Conservation (phyloP, 73 alveolate species). For the Tetrahymena malaccensis region DNA sequence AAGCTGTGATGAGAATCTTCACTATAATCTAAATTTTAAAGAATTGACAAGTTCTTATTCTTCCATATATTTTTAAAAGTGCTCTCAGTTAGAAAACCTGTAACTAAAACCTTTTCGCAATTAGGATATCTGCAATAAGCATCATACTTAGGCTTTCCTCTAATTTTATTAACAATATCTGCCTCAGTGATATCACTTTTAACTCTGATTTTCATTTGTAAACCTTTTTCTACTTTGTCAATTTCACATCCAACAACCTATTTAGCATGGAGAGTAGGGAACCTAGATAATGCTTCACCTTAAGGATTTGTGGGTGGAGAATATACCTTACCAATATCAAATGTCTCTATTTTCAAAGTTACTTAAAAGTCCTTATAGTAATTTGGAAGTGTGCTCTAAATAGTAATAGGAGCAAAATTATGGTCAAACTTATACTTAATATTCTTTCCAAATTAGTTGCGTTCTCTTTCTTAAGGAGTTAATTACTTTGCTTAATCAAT, state of each 20-base stretch:
- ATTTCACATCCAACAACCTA: background rate
- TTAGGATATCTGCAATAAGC: background rate
- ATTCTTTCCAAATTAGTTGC: conserved; percentile 4
- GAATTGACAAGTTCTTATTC: background rate
- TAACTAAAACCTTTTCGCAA: background rate
- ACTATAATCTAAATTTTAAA: background rate
- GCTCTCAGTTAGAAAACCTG: background rate
- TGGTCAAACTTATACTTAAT: background rate
- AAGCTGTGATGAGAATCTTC: background rate
- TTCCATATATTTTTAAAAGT: background rate
- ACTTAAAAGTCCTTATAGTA: conserved; percentile 2
- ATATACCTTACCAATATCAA: background rate
- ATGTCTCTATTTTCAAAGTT: background rate
- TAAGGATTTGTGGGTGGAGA: background rate
- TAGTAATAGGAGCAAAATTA: background rate
- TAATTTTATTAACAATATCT: background rate
- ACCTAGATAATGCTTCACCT: background rate
- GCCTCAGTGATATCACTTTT: background rate
- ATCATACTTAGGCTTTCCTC: background rate
- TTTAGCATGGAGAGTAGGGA: background rate
- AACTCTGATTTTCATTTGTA: background rate
- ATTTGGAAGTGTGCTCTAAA: conserved; percentile 3
- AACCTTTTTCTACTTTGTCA: background rate
- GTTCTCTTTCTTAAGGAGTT: background rate
- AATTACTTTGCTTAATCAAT: background rate